phyloP scores from a whole-genome alignment of 306 rosid genomes.

The Glycine soja region DNA sequence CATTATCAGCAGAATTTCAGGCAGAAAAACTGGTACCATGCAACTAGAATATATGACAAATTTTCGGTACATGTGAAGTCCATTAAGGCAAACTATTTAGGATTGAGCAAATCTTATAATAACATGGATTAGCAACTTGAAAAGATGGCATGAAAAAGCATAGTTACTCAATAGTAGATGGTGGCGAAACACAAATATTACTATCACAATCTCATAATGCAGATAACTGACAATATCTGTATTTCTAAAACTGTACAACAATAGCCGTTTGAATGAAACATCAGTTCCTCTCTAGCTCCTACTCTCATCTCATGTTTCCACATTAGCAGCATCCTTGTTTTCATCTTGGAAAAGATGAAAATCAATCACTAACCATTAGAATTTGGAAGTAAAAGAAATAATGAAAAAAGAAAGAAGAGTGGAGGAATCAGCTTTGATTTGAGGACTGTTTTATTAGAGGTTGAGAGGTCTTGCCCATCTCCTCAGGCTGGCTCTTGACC shows the following conservation, averaged over 20 bases:
- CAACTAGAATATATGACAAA: constrained; percentile 13
- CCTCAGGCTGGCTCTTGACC: constrained; percentile 89
- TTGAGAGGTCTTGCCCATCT: constrained; percentile 90
- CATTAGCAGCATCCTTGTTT: constrained; percentile 37
- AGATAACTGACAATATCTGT: constrained; percentile 43
- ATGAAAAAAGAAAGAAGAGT: too few species aligned
- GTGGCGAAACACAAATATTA: neutral
- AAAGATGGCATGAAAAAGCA: constrained; percentile 16
- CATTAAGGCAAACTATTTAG: constrained; percentile 14
- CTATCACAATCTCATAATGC: constrained; percentile 37
- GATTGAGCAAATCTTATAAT: constrained; percentile 12
- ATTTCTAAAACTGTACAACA: constrained; percentile 74
- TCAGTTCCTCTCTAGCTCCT: constrained; percentile 47
- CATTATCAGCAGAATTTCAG: constrained; percentile 40
- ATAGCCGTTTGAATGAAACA: constrained; percentile 52
- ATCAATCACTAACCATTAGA: constrained; percentile 52
- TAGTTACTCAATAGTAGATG: constrained; percentile 2
- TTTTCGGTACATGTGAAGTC: neutral
- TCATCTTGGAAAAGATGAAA: constrained; percentile 52
- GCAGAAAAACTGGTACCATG: constrained; percentile 44
- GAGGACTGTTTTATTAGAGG: constrained; percentile 94
- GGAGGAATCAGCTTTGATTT: constrained; percentile 55
- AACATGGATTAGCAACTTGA: constrained; percentile 5
- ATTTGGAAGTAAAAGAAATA: constrained; percentile 41
- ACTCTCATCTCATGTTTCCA: constrained; percentile 49